Percentiles rank a stretch among this genome's conserved stretches.
Evolutionary conservation across 2,329 filamentous ascomycete species (phyloP).

Genomic region (Fusarium sp.): DNA sequence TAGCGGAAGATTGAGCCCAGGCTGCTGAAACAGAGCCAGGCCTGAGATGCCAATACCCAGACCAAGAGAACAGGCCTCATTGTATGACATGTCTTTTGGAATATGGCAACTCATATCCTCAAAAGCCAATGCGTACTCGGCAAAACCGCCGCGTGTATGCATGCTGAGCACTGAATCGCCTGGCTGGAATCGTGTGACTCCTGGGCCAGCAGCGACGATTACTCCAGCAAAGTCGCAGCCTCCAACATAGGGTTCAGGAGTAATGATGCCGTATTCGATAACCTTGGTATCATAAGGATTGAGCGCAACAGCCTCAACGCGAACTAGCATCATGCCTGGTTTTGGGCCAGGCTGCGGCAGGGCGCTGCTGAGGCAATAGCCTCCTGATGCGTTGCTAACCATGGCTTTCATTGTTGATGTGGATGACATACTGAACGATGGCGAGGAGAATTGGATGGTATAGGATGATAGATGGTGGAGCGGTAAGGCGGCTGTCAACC

Average conservation of each 20-base stretch:
- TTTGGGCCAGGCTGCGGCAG: not conserved
- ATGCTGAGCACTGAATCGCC: not conserved
- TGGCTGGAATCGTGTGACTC: not conserved
- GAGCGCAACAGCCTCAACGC: not conserved
- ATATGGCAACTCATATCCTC: not conserved
- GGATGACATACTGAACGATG: not conserved
- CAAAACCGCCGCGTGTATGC: not conserved
- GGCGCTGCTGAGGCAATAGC: not conserved
- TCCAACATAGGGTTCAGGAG: not conserved
- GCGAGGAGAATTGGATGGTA: too few species aligned
- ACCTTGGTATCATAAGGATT: not conserved
- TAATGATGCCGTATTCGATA: not conserved
- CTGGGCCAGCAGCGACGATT: not conserved
- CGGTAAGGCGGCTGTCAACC: not conserved
- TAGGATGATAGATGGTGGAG: too few species aligned
- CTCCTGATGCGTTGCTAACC: not conserved
- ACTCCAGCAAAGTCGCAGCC: not conserved
- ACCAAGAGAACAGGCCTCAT: not conserved
- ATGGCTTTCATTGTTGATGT: not conserved
- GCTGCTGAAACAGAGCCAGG: not conserved
- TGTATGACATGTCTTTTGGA: not conserved
- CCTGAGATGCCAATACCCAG: not conserved
- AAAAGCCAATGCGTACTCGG: not conserved
- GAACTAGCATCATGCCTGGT: not conserved
- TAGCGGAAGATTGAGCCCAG: not conserved